Conservation (phyloP, 2,329 filamentous ascomycete genomes). For the Lasiodiplodia theobromae region DNA sequence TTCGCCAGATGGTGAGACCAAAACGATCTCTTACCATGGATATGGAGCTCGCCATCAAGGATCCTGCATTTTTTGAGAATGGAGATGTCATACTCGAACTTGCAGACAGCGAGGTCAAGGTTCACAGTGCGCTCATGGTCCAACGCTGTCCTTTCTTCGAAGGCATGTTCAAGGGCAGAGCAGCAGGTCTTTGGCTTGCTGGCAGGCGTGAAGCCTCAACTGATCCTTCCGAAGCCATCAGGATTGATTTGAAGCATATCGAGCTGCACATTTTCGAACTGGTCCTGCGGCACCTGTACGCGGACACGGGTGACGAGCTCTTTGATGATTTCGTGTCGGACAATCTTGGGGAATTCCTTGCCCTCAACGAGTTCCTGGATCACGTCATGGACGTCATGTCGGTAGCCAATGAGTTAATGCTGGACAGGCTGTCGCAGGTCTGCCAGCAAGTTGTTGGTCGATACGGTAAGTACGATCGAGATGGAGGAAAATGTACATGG, state of each 20-base stretch:
- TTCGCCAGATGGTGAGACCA: conserved; percentile 74
- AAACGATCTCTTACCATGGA: conserved; percentile 71
- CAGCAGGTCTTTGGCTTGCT: conserved; percentile 82
- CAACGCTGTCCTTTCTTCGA: conserved; percentile 92
- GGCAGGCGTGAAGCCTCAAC: conserved; percentile 64
- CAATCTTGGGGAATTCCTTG: conserved; percentile 55
- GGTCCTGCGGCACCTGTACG: conserved; percentile 82
- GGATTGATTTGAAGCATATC: conserved; percentile 84
- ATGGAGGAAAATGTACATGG: conserved; percentile 37
- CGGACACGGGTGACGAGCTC: conserved; percentile 78
- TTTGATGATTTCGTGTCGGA: conserved; percentile 78
- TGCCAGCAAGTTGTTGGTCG: conserved; percentile 85
- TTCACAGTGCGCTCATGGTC: conserved; percentile 81
- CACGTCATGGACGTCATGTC: conserved; percentile 90
- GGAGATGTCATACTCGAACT: conserved; percentile 82
- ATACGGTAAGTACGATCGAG: conserved; percentile 63
- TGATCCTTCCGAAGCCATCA: conserved; percentile 60
- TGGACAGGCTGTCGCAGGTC: conserved; percentile 86
- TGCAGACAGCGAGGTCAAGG: conserved; percentile 70
- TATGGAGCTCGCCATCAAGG: conserved; percentile 71
- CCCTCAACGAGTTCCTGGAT: conserved; percentile 83
- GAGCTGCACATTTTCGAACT: conserved; percentile 75
- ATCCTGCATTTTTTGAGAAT: conserved; percentile 76
- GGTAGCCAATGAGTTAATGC: conserved; percentile 92
- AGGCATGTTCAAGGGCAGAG: conserved; percentile 86